Conservation (phyloP, 2,329 filamentous ascomycete species). For the Bisporella sp. region DNA sequence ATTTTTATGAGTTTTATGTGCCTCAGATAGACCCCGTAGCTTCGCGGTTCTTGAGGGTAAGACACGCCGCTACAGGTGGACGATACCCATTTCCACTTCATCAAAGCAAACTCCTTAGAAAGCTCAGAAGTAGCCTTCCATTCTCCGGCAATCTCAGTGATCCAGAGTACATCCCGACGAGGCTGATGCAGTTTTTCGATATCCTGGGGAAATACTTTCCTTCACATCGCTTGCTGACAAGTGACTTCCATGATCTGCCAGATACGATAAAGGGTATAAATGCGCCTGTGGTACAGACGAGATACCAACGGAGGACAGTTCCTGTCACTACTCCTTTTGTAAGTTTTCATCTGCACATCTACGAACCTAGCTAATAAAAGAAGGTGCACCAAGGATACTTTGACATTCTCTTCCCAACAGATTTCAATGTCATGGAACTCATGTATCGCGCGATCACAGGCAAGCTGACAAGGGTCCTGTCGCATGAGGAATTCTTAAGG, state of each 20-base stretch:
- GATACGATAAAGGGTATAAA: conserved; percentile 80
- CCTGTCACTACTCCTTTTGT: conserved; percentile 87
- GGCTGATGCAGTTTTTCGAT: conserved; percentile 95
- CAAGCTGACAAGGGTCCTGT: conserved; percentile 76
- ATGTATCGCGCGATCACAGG: conserved; percentile 91
- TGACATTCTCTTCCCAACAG: conserved; percentile 95
- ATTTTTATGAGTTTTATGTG: conserved; percentile 93
- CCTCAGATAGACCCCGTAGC: conserved; percentile 75
- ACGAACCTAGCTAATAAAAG: neutral
- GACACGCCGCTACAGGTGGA: conserved; percentile 65
- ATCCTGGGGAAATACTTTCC: conserved; percentile 85
- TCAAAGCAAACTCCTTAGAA: conserved; percentile 47
- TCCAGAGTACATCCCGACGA: conserved; percentile 90
- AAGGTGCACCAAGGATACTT: conserved; percentile 98
- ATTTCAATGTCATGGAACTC: conserved; percentile 85
- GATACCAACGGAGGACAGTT: conserved; percentile 80
- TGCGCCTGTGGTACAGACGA: conserved; percentile 91
- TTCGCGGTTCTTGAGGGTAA: conserved; percentile 74
- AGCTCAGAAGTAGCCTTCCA: conserved; percentile 57
- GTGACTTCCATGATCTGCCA: conserved; percentile 83
- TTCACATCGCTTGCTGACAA: conserved; percentile 77
- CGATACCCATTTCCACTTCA: conserved; percentile 55
- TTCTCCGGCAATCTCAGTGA: conserved; percentile 69
- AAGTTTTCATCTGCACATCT: conserved; percentile 30
- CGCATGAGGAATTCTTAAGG: conserved; percentile 85